A percentile compares a stretch with the other conserved stretches of the same genome.
phyloP scores from a whole-genome alignment of 2,329 filamentous ascomycete species.

The Nannizzia gypsea region DNA sequence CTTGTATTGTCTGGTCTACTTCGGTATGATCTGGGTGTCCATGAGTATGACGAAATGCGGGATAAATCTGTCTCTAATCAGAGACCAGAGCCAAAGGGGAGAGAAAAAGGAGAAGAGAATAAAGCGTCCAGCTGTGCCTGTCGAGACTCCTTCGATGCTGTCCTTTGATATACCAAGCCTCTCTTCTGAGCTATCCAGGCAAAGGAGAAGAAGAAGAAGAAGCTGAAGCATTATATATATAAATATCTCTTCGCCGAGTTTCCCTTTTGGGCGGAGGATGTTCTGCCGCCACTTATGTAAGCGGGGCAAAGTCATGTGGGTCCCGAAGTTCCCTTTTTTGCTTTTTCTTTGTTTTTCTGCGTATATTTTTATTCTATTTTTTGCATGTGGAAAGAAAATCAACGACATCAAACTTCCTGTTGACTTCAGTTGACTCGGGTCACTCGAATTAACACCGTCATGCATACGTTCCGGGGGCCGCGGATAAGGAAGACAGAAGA shows the following conservation, averaged over 20 bases:
- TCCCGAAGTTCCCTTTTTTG: background rate
- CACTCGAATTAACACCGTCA: background rate
- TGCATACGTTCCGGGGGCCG: background rate
- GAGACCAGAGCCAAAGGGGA: background rate
- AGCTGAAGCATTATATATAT: background rate
- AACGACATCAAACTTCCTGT: background rate
- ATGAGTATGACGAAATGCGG: conserved; percentile 5
- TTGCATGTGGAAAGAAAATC: background rate
- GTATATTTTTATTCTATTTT: background rate
- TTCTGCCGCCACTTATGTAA: background rate
- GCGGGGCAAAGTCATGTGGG: background rate
- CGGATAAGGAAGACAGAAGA: background rate
- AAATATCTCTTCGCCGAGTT: background rate
- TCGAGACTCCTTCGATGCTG: background rate
- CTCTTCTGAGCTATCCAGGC: too few species aligned
- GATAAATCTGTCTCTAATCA: background rate
- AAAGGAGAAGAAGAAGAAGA: too few species aligned
- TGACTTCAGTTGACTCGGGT: background rate
- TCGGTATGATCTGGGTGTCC: background rate
- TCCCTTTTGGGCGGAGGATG: background rate
- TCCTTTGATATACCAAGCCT: background rate
- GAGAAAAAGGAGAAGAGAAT: background rate
- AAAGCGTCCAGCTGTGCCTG: background rate
- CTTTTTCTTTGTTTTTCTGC: background rate
- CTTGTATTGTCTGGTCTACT: conserved; percentile 18